Conservation (phyloP, 2,329 filamentous ascomycete genomes). For the Alternaria triticina region DNA sequence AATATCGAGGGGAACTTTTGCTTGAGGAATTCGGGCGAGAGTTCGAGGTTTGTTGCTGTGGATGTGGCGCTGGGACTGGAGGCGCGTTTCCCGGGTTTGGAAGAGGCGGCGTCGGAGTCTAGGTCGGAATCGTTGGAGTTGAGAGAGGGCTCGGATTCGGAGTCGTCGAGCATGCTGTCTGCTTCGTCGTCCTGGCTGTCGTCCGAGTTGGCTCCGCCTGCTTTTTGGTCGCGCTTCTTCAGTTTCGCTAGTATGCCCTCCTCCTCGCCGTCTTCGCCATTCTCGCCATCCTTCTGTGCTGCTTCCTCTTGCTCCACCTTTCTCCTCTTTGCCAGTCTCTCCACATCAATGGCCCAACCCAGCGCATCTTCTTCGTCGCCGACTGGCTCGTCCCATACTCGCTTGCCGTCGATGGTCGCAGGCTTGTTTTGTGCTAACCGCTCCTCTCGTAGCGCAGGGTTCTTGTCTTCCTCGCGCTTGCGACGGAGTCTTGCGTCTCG, state of each 20-base stretch:
- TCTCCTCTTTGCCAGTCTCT: slow-evolving; percentile 52
- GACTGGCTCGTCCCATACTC: slow-evolving; percentile 77
- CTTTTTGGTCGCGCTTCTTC: slow-evolving; percentile 38
- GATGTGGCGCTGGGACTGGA: slow-evolving; percentile 61
- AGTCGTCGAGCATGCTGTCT: slow-evolving; percentile 76
- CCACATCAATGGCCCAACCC: slow-evolving; percentile 54
- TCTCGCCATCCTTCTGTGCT: slow-evolving; percentile 22
- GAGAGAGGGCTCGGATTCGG: slow-evolving; percentile 32
- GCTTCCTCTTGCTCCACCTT: slow-evolving; percentile 51
- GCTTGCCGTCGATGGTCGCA: slow-evolving; percentile 50
- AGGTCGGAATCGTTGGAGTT: slow-evolving; percentile 59
- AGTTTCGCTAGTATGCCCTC: slow-evolving; percentile 44
- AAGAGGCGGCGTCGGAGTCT: slow-evolving; percentile 56
- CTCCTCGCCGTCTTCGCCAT: slow-evolving; percentile 21
- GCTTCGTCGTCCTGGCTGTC: slow-evolving; percentile 30
- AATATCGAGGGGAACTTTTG: slow-evolving; percentile 68
- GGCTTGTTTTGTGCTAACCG: slow-evolving; percentile 81
- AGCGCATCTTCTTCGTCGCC: slow-evolving; percentile 53
- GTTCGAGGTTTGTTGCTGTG: slow-evolving; percentile 64
- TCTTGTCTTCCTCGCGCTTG: slow-evolving; percentile 83
- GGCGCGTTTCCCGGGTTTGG: slow-evolving; percentile 56
- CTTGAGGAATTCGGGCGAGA: slow-evolving; percentile 65
- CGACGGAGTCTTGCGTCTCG: slow-evolving; percentile 78
- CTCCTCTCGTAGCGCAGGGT: slow-evolving; percentile 76
- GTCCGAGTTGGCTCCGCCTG: slow-evolving; percentile 15